phyloP scores from a whole-genome alignment of 164 flowering plant species.

The Magnolia officinalis region DNA sequence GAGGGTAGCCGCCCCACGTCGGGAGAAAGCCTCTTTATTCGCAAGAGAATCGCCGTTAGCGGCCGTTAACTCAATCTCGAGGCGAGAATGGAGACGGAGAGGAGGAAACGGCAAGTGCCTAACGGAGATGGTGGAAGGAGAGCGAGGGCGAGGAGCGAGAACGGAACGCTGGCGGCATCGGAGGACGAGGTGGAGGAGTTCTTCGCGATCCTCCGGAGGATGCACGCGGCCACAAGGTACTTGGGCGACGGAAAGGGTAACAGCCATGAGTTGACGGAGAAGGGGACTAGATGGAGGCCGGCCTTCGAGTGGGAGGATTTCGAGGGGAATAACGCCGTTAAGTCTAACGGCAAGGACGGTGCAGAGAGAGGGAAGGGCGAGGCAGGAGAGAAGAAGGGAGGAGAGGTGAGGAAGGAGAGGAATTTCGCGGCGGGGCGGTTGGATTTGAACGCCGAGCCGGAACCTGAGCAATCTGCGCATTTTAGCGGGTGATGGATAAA shows the following conservation, averaged over 20 bases:
- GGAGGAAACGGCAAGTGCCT: slow-evolving; percentile 14
- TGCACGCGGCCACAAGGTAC: slow-evolving; percentile 36
- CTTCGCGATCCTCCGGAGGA: slow-evolving; percentile 40
- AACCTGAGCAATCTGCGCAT: not conserved
- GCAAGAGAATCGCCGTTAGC: no score
- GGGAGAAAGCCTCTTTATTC: no score
- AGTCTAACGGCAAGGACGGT: not conserved
- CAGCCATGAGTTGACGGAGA: not conserved
- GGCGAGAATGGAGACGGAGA: slow-evolving; percentile 14
- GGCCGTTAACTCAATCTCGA: no score
- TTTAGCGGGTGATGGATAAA: not conserved
- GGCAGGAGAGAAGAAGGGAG: not conserved
- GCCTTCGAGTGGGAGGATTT: slow-evolving; percentile 23
- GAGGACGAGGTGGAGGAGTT: slow-evolving; percentile 60
- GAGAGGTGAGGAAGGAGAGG: not conserved
- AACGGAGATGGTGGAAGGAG: slow-evolving; percentile 10
- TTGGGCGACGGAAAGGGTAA: slow-evolving; percentile 21
- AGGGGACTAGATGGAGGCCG: slow-evolving; percentile 19
- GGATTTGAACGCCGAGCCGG: slow-evolving; percentile 33
- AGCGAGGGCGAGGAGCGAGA: not conserved
- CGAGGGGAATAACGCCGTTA: slow-evolving; percentile 1
- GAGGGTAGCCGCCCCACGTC: no score
- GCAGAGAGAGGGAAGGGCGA: not conserved
- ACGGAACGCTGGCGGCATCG: slow-evolving; percentile 10
- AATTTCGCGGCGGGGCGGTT: slow-evolving; percentile 1